These are phyloP conservation scores for Cynanchum wilfordii DNA, from an alignment of 257 asterid species.

Conservation along the genomic window DNA sequence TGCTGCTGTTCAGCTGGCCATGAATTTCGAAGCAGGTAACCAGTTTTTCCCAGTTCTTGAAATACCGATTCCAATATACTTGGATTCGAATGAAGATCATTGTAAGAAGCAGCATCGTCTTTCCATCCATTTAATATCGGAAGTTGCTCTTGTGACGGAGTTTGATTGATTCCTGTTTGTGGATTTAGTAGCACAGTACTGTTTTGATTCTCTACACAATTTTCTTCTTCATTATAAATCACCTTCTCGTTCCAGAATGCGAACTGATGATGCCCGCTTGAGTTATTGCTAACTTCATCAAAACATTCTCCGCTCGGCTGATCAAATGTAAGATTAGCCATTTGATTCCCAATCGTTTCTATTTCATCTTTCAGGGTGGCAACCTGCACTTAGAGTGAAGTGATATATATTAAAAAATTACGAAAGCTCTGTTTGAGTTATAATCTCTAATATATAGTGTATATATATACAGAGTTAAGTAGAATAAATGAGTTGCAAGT, in stretches of 20 bases:
- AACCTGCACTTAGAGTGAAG: constrained; percentile 50
- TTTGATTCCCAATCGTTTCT: constrained; percentile 42
- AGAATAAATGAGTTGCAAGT: too few relatives aligned
- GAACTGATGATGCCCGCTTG: constrained; percentile 9
- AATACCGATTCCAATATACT: not conserved
- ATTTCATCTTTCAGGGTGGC: constrained; percentile 64
- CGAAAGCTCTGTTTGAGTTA: too few relatives aligned
- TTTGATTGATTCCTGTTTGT: constrained; percentile 1
- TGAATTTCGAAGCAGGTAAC: constrained; percentile 2
- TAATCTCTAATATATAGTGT: too few relatives aligned
- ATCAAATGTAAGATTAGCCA: constrained; percentile 28
- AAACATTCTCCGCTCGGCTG: not conserved
- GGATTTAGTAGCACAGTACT: not conserved
- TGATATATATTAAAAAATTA: too few relatives aligned
- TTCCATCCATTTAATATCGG: constrained; percentile 6
- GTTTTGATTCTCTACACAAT: constrained; percentile 11
- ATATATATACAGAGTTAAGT: too few relatives aligned
- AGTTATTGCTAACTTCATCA: constrained; percentile 1
- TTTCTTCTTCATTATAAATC: not conserved
- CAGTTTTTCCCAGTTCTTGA: constrained; percentile 7
- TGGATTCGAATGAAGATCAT: not conserved
- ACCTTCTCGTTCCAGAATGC: not conserved
- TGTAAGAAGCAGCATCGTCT: not conserved
- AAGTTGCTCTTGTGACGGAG: not conserved
- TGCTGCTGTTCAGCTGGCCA: not conserved